Evolutionary conservation across 169 alveolate genomes (phyloP).

Genomic region (Plasmodium reichenowi): DNA sequence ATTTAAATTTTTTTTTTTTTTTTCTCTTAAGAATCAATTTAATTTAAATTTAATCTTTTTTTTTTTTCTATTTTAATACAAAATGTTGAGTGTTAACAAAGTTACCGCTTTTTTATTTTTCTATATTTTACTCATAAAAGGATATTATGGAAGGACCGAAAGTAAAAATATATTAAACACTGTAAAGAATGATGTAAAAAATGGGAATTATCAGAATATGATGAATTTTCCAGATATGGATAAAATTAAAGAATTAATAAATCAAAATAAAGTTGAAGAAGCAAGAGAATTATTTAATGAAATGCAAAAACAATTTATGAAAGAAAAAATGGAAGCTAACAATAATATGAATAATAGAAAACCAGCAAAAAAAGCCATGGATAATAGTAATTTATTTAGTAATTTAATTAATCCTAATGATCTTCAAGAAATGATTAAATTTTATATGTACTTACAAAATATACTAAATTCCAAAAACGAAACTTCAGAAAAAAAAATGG

Average conservation of each 20-base stretch:
- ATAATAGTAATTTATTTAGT: slow-evolving; percentile 2
- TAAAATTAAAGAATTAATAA: slow-evolving; percentile 38
- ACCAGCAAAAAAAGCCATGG: not conserved
- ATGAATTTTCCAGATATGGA: slow-evolving; percentile 1
- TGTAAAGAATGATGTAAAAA: slow-evolving; percentile 7
- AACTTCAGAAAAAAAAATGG: slow-evolving; percentile 74
- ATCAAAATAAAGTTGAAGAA: slow-evolving; percentile 43
- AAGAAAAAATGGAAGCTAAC: slow-evolving; percentile 10
- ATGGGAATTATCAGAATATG: not conserved
- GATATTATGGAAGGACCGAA: slow-evolving; percentile 12
- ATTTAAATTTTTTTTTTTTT: no score
- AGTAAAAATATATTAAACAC: slow-evolving; percentile 18
- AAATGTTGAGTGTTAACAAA: no score
- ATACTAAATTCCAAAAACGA: slow-evolving; percentile 58
- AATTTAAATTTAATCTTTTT: no score
- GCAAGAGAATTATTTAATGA: slow-evolving; percentile 46
- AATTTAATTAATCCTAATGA: slow-evolving; percentile 65
- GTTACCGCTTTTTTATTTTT: no score
- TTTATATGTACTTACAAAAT: slow-evolving; percentile 73
- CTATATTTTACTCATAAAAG: not conserved
- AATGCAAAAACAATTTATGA: slow-evolving; percentile 8
- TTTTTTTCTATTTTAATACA: no score
- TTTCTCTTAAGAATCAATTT: no score
- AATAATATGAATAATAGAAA: slow-evolving; percentile 6
- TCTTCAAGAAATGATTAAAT: slow-evolving; percentile 68